Percentiles rank a stretch among this genome's conserved stretches.
These are phyloP conservation scores for Arthrocladium fulminans DNA, from an alignment of 2,329 filamentous ascomycete species.

Conservation along the genomic window DNA sequence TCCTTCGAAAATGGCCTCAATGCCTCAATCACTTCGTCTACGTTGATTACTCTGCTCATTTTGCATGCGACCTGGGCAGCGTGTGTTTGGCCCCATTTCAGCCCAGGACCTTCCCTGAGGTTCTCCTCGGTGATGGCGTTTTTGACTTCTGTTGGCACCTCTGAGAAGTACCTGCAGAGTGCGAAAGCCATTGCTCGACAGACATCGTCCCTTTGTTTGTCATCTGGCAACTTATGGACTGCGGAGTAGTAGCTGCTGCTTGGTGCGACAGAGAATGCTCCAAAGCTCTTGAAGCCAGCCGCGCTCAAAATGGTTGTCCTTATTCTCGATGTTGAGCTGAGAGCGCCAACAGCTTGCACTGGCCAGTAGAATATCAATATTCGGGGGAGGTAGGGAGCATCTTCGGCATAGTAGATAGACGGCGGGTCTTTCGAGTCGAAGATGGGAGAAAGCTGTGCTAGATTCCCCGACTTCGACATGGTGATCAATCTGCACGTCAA, in stretches of 20 bases:
- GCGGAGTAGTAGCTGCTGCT: conserved; percentile 85
- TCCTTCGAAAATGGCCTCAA: conserved; percentile 39
- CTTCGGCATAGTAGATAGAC: conserved; percentile 79
- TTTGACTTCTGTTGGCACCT: conserved; percentile 71
- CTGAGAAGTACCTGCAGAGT: conserved; percentile 86
- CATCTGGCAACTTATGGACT: conserved; percentile 79
- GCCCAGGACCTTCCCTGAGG: conserved; percentile 16
- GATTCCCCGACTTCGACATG: conserved; percentile 24
- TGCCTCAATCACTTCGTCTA: conserved; percentile 60
- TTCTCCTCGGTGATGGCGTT: conserved; percentile 49
- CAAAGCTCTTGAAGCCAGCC: conserved; percentile 81
- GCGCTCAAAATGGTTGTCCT: conserved; percentile 88
- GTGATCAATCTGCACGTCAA: not conserved
- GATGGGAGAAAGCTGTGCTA: conserved; percentile 21
- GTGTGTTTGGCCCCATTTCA: conserved; percentile 59
- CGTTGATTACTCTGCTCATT: conserved; percentile 74
- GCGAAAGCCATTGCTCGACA: conserved; percentile 87
- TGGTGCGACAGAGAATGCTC: conserved; percentile 84
- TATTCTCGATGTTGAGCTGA: conserved; percentile 81
- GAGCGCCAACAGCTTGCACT: conserved; percentile 79
- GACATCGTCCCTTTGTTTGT: conserved; percentile 91
- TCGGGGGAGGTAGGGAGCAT: conserved; percentile 68
- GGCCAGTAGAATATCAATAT: conserved; percentile 87
- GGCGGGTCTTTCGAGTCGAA: conserved; percentile 16
- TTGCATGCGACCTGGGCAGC: conserved; percentile 79